Evolutionary conservation across 129 eudicot genomes (phyloP), one percentile per base, ranked within the genome.

Genomic region (Artemisia annua): DNA sequence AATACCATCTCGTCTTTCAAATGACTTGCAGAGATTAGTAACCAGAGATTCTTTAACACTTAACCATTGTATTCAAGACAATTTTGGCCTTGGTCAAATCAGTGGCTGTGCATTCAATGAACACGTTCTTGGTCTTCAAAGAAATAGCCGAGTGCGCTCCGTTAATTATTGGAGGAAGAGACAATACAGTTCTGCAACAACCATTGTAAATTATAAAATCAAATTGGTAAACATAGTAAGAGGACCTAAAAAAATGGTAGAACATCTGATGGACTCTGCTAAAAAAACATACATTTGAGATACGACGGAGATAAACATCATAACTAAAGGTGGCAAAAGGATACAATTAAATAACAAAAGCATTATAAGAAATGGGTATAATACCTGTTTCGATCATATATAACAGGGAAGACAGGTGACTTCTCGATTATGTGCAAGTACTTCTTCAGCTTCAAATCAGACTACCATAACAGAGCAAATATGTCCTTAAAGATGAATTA

Each of bases 31-130:
- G 7, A 28, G 61, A 57, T 56, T 46, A 57, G 5, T 58, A n/a
- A 58, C 53, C 10, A 26, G 53, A 39, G 30, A 65, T 48, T 55
- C 54, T 48, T 76, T 28, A 26, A 63, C 55, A 52, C 39, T 62
- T 68, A 70, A 94, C 98, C 96, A 94, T 75, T 76, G 98, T 94
- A 89, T 90, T 94, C 78, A 94, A 82, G 32, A 94, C 98, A 75
- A 94, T 84, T 39, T 87, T 94, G 78, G 98, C 98, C 69, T 90
- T 94, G 3, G 98, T 94, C 78, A 94, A 86, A 80, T 94, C 98
- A 54, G 97, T 94, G 70, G 98, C 98, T 64, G 98, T 94, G 88
- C 98, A 88, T 64, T 94, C 98, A 39, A 94, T 94, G 77, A 94
- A 90, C 62, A 94, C 93, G 54, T 94, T 90, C 85, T 81, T 90